Conservation (phyloP, 192 early-diverging fungal genomes). For the Gryganskiella cystojenkinii region DNA sequence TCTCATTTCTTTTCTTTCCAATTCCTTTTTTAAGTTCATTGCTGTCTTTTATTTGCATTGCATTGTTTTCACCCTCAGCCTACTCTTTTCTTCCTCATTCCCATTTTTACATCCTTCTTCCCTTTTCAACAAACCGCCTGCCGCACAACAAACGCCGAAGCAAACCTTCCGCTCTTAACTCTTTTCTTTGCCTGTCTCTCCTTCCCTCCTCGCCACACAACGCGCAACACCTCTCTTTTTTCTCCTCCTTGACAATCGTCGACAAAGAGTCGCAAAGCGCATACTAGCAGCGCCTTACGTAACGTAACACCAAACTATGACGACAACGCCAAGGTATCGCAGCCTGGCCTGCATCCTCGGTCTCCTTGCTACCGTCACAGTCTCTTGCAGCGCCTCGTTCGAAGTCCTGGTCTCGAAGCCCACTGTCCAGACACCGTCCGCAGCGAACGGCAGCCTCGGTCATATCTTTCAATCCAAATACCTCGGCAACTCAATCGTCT, state of each 20-base stretch:
- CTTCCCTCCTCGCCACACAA: too few relatives aligned
- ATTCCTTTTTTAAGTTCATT: not conserved
- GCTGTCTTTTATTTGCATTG: not conserved
- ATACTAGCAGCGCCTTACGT: too few relatives aligned
- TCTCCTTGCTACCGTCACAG: not conserved
- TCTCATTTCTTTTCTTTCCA: not conserved
- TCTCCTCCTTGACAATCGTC: too few relatives aligned
- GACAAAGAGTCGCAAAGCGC: too few relatives aligned
- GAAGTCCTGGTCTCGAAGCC: slow-evolving; percentile 34
- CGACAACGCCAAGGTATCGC: not conserved
- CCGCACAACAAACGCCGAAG: too few relatives aligned
- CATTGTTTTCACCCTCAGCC: not conserved
- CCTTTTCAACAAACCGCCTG: too few relatives aligned
- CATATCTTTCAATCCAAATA: slow-evolving; percentile 37
- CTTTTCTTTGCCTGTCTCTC: too few relatives aligned
- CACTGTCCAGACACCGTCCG: not conserved
- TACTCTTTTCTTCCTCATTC: not conserved
- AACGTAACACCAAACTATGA: not conserved
- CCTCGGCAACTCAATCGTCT: slow-evolving; percentile 32
- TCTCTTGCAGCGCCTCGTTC: slow-evolving; percentile 7
- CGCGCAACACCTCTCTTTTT: too few relatives aligned
- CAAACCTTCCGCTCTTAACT: too few relatives aligned
- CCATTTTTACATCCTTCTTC: not conserved
- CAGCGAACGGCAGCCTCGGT: not conserved
- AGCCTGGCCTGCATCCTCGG: not conserved